Evolutionary conservation across 176 grass and related monocot species (phyloP), one percentile per base, ranked within the genome.

Genomic region (Oryza rufipogon): DNA sequence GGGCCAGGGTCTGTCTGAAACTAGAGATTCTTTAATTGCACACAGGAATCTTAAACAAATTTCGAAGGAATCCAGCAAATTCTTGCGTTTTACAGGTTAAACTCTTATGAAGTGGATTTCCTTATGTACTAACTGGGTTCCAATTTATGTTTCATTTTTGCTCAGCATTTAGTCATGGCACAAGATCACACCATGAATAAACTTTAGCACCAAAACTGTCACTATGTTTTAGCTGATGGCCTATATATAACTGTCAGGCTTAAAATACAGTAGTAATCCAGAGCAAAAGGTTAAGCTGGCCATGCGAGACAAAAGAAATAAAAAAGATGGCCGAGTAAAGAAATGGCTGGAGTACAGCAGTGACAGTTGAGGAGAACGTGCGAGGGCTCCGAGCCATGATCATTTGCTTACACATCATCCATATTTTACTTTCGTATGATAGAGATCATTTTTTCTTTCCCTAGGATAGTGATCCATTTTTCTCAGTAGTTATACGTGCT

Each of bases 341-440:
- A 77, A 77, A 54, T 38, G 28, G 46, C 30, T 80, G 46, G 19
- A 20, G 17, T n/a, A 54, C 46, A 20, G 28, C 25, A 49, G 64
- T 80, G 26, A 69, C 65, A 52, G 78, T 80, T 69, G 45, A 19
- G 16, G 19, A 80, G 44, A 80, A 68, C 78, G 64, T 69, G 78
- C 10, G 51, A 45, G 20, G 61, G 9, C 61, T 64, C 9, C 4
- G 9, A 11, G n/a, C 61, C 61, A 64, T 11, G 22, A 23, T 22
- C 22, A 64, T 64, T 23, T 64, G 61, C 22, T 64, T 64, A 26
- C 10, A 25, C 10, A 26, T 26, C 22, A 23, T 64, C 20, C 42
- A 44, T 44, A 44, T 44, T 44, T 44, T 44, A 1, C 10, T 44
- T 44, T 9, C 39, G 7, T 41, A 8, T 8, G 6, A 41, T 41